Base-by-base conservation (phyloP, 1,139 yeast genomes). In the Spathaspora sp. region DNA sequence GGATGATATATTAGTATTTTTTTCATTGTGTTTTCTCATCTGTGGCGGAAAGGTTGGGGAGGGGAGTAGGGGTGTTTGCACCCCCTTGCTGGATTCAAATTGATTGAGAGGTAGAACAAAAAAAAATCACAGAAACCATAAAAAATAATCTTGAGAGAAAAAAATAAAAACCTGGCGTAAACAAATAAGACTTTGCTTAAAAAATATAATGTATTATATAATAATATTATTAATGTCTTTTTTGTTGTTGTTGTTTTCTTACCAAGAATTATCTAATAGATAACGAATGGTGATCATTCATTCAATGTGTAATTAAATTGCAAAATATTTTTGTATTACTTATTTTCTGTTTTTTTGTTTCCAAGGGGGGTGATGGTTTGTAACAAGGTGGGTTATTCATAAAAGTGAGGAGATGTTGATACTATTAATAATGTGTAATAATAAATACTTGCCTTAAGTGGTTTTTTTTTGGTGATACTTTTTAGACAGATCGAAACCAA, bases 381-480 rank as follows among this genome's bases (percentile, higher is more conserved):
- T 20, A 7, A 7, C 23, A 20, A 18, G 10, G 36, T 31, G 15
- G 34, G 7, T 13, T 29, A 31, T 31, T 13, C 9, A 31, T 13
- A 13, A 31, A 20, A 31, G 17, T 31, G 36, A 31, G 36, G 36
- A 31, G 36, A 31, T 31, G 36, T 26, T n/a, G n/a, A 29, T 29
- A 29, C 6, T 31, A 13, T 7, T 31, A 31, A 31, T 31, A 15
- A 13, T 31, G 2, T 15, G 36, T 18, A 31, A 31, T 31, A 31
- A 31, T 31, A 31, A 31, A 31, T 31, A 13, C 7, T 7, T 17
- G 6, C 5, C 18, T 6, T 13, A 27, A 13, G 7, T 20, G 4
- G 23, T 20, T 20, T 20, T 20, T 20, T 20, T n/a, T n/a, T n/a
- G n/a, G n/a, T n/a, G n/a, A n/a, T n/a, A n/a, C n/a, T n/a, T n/a